Conservation (phyloP, 768 basidiomycete species). For the Suillus sp. region DNA sequence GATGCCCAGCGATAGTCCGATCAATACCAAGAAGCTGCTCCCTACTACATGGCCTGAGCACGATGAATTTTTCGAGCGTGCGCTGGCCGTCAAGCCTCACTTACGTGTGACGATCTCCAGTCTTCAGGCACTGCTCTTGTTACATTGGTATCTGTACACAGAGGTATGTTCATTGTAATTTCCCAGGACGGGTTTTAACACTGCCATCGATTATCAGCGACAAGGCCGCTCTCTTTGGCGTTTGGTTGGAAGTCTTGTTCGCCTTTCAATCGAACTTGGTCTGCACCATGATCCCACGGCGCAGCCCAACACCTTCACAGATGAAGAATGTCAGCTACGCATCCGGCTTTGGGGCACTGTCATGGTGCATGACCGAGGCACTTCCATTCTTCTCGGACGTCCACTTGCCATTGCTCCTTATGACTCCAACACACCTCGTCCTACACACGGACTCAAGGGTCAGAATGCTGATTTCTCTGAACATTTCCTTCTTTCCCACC, state of each 20-base stretch:
- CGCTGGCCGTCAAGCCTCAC: slow-evolving; percentile 77
- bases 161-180: slow-evolving; percentile 52
- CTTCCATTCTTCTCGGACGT: slow-evolving; percentile 83
- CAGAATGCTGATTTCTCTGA: slow-evolving; percentile 61
- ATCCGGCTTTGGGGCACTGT: slow-evolving; percentile 86
- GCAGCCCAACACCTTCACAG: slow-evolving; percentile 62
- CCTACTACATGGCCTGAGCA: slow-evolving; percentile 69
- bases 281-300: slow-evolving; percentile 83
- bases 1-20: slow-evolving; percentile 34
- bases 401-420: slow-evolving; percentile 80
- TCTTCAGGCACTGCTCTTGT: slow-evolving; percentile 77
- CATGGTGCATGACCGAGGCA: slow-evolving; percentile 85
- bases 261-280: slow-evolving; percentile 80
- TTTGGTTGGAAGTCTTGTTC: slow-evolving; percentile 81
- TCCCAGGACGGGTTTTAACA: background rate
- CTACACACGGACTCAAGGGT: slow-evolving; percentile 44
- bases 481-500: slow-evolving; percentile 76
- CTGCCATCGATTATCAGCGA: slow-evolving; percentile 48
- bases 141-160: slow-evolving; percentile 90
- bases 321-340: slow-evolving; percentile 76
- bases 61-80: slow-evolving; percentile 83
- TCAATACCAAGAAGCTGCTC: slow-evolving; percentile 61
- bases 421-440: slow-evolving; percentile 82
- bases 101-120: slow-evolving; percentile 81
- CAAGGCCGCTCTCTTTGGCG: slow-evolving; percentile 91